Evolutionary conservation across 1,284 basidiomycete genomes (phyloP).

Genomic region (Tilletia indica): DNA sequence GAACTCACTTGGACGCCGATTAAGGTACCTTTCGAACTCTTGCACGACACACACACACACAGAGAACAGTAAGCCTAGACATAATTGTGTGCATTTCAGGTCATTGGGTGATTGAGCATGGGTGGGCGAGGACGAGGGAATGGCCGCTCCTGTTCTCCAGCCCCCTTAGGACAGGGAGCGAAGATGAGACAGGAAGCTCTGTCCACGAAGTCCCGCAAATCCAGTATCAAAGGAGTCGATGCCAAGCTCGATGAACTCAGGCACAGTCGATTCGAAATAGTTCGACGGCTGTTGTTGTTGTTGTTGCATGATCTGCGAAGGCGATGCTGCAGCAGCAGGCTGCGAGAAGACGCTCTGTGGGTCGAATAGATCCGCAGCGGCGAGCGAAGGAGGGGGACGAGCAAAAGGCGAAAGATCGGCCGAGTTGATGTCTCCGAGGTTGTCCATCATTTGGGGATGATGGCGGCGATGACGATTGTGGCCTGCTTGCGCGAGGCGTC

Average conservation of each 20-base stretch:
- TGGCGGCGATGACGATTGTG: conserved; percentile 3
- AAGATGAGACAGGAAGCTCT: conserved; percentile 11
- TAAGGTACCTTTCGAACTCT: too few relatives aligned
- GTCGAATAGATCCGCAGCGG: conserved; percentile 12
- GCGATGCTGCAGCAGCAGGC: not conserved
- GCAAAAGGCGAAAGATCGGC: conserved; percentile 14
- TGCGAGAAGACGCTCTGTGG: conserved; percentile 12
- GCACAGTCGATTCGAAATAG: not conserved
- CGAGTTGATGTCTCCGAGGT: not conserved
- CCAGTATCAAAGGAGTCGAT: conserved; percentile 14
- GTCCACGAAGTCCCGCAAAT: conserved; percentile 1
- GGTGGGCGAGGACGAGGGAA: too few relatives aligned
- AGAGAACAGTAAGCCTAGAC: too few relatives aligned
- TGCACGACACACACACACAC: too few relatives aligned
- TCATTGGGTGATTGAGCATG: too few relatives aligned
- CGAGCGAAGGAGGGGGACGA: not conserved
- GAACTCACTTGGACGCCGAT: too few relatives aligned
- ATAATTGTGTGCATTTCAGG: too few relatives aligned
- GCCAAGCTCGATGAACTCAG: not conserved
- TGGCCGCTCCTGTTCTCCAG: too few relatives aligned
- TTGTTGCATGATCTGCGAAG: not conserved
- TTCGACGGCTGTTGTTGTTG: not conserved
- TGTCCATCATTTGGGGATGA: not conserved
- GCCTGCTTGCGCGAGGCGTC: not conserved
- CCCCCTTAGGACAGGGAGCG: conserved; percentile 14